A percentile compares a stretch with the other conserved stretches of the same genome.
phyloP scores from a whole-genome alignment of 176 grass and related monocot species.

The Ensete ventricosum region DNA sequence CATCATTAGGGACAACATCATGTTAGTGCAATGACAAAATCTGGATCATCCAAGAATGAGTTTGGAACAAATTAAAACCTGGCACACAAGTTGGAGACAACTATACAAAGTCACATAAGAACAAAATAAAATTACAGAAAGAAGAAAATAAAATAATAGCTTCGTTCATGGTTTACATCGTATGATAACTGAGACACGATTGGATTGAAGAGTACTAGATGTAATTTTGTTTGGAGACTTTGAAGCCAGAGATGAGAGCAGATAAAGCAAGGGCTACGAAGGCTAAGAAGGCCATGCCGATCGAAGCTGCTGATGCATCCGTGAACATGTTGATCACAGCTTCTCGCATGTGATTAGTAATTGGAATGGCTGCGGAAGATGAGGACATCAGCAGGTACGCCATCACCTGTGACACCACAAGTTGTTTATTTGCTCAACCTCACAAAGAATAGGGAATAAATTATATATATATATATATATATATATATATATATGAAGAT shows the following conservation, averaged over 20 bases:
- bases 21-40: not conserved
- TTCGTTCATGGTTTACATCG: not conserved
- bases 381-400: slow-evolving; percentile 84
- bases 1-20: not conserved
- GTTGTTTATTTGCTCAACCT: not conserved
- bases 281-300: slow-evolving; percentile 90
- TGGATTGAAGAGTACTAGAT: slow-evolving; percentile 2
- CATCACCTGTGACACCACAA: slow-evolving; percentile 32
- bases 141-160: not conserved
- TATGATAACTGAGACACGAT: not conserved
- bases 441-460: not conserved
- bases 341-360: slow-evolving; percentile 74
- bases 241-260: slow-evolving; percentile 72
- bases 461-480: not conserved
- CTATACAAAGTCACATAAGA: not conserved
- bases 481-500: not conserved
- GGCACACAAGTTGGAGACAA: not conserved
- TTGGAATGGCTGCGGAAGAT: slow-evolving; percentile 61
- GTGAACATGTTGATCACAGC: slow-evolving; percentile 61
- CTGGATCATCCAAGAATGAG: not conserved
- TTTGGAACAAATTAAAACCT: not conserved
- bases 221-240: slow-evolving; percentile 62
- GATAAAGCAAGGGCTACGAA: slow-evolving; percentile 67
- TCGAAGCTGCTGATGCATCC: slow-evolving; percentile 71
- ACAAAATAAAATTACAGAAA: not conserved